Evolutionary conservation across 192 early-diverging fungal genomes (phyloP), one percentile per base, ranked within the genome.

Genomic region (Piromyces sp.): DNA sequence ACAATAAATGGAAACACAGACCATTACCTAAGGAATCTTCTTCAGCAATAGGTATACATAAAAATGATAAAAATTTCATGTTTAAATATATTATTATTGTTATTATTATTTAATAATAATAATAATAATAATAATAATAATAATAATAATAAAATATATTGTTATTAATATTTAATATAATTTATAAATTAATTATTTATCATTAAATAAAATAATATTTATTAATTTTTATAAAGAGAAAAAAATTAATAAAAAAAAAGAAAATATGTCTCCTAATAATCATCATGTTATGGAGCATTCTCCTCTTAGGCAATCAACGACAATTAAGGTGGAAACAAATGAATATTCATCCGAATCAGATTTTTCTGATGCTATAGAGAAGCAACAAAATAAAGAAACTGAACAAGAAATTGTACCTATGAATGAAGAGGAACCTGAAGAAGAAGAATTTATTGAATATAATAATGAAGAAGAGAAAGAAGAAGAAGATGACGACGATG

Each of bases 1-100:
- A 96, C 81, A 82, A 86, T 30, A 95, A 94, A 80, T 97, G 94
- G 95, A 85, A 84, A 0, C 85, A 89, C 28, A 79, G 30, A 26
- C 85, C 88, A 80, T 40, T 85, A 87, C 1, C 22, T 11, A 68
- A 68, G n/a, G 51, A 68, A 22, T 9, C 9, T 33, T 9, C 31
- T 33, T 22, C 42, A 22, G 19, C 51, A 68, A 4, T 26, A 68
- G 51, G 51, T 68, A 33, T n/a, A 68, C n/a, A 7, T 28, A 22
- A 26, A 68, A 13, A 38, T 13, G 14, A 14, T 38, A n/a, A n/a
- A n/a, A n/a, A n/a, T n/a, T n/a, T n/a, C n/a, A n/a, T n/a, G n/a
- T n/a, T n/a, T n/a, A n/a, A n/a, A n/a, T n/a, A n/a, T n/a, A n/a
- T n/a, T n/a, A n/a, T n/a, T n/a, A n/a, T n/a, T n/a, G n/a, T n/a